Percentiles rank a stretch among this genome's conserved stretches.
phyloP scores from a whole-genome alignment of 495 filamentous ascomycete species.

The Penicillium samsonianum region DNA sequence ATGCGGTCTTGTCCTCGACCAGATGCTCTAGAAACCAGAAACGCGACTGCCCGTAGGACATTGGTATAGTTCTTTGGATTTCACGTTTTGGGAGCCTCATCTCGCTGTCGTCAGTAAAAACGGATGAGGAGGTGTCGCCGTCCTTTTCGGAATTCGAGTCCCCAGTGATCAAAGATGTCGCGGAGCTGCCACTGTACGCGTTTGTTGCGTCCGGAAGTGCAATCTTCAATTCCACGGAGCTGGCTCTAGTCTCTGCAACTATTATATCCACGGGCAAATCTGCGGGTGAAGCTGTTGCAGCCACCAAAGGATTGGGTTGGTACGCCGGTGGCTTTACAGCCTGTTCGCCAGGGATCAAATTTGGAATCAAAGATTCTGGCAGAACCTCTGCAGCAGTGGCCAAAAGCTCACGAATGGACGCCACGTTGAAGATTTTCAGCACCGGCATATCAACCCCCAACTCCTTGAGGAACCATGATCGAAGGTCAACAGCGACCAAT shows the following conservation, averaged over 20 bases:
- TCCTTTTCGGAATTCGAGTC: constrained; percentile 23
- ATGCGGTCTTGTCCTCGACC: constrained; percentile 38
- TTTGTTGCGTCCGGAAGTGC: constrained; percentile 7
- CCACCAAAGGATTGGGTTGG: not conserved
- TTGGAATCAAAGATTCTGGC: constrained; percentile 14
- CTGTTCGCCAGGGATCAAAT: not conserved
- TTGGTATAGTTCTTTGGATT: constrained; percentile 16
- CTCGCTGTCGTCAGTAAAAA: constrained; percentile 6
- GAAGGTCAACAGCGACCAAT: constrained; percentile 58
- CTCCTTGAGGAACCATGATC: constrained; percentile 55
- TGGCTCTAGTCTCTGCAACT: not conserved
- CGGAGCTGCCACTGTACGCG: constrained; percentile 16
- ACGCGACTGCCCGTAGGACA: constrained; percentile 45
- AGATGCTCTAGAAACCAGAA: constrained; percentile 47
- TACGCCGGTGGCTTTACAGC: not conserved
- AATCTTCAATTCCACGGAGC: constrained; percentile 5
- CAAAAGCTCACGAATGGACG: constrained; percentile 23
- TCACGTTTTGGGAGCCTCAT: not conserved
- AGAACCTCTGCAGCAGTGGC: constrained; percentile 14
- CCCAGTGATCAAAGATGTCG: constrained; percentile 10
- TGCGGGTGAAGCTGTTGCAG: not conserved
- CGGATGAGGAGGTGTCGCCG: constrained; percentile 15
- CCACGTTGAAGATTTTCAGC: constrained; percentile 48
- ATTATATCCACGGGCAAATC: not conserved
- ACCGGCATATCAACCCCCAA: constrained; percentile 44